Conservation (phyloP, 345 rosid genomes). For the Pistacia atlantica region DNA sequence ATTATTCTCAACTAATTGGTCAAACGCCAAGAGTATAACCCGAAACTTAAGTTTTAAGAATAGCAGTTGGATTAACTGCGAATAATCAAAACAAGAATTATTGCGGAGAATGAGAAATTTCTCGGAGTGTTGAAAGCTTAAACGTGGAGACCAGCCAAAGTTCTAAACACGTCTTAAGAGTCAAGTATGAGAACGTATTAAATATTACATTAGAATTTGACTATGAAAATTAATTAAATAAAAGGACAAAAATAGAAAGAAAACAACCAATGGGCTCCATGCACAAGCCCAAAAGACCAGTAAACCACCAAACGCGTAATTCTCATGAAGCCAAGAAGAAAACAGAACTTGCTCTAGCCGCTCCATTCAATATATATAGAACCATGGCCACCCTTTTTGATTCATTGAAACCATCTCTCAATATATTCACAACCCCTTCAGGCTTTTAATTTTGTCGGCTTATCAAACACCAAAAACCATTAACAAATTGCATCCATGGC, state of each 20-base stretch:
- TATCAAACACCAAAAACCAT: neutral
- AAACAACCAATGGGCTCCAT: neutral
- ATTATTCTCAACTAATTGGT: too few species aligned
- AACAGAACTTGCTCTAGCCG: neutral
- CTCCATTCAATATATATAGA: slow-evolving; percentile 13
- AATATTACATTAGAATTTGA: neutral
- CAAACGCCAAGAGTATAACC: too few species aligned
- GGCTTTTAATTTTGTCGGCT: slow-evolving; percentile 8
- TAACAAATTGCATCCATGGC: slow-evolving; percentile 43
- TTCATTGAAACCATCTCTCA: neutral
- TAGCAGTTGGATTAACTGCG: too few species aligned
- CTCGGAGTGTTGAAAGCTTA: too few species aligned
- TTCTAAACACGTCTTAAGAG: slow-evolving; percentile 11
- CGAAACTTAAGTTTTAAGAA: too few species aligned
- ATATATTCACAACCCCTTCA: slow-evolving; percentile 7
- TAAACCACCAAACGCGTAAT: slow-evolving; percentile 16
- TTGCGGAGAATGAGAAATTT: neutral
- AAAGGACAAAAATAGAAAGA: neutral
- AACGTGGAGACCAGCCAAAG: neutral
- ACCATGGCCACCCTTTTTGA: neutral
- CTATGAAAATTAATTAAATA: neutral
- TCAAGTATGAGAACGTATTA: neutral
- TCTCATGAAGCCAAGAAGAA: too few species aligned
- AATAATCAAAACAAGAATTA: too few species aligned
- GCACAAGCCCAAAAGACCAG: neutral